Percentiles rank a stretch among this genome's conserved stretches.
Evolutionary conservation across 495 filamentous ascomycete genomes (phyloP).

Genomic region (Trichoderma erinaceum): DNA sequence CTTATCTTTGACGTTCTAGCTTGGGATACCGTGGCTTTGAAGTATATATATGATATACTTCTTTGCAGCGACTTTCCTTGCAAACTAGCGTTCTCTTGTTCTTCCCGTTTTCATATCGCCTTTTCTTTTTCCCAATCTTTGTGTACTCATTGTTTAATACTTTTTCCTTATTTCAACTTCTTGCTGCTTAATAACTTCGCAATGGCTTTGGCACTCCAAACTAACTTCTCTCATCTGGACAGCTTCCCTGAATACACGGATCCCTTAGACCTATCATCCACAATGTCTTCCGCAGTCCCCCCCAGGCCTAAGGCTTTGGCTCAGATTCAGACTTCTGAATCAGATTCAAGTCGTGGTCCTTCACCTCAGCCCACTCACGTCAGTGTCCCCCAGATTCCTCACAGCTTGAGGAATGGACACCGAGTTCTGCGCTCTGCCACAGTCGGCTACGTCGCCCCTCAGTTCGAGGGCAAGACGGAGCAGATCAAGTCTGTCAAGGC

Average conservation of each 20-base stretch:
- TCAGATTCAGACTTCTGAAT: slow-evolving; percentile 27
- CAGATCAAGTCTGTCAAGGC: slow-evolving; percentile 72
- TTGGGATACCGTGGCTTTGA: background rate
- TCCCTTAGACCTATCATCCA: slow-evolving; percentile 32
- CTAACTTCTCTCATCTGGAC: slow-evolving; percentile 34
- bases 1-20: background rate
- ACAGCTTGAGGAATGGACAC: slow-evolving; percentile 50
- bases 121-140: slow-evolving; percentile 11
- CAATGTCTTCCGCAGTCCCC: slow-evolving; percentile 25
- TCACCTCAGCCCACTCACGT: slow-evolving; percentile 91
- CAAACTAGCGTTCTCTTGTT: background rate
- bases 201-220: slow-evolving; percentile 32
- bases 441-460: slow-evolving; percentile 92
- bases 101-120: slow-evolving; percentile 3
- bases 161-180: too few relatives aligned
- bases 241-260: slow-evolving; percentile 29
- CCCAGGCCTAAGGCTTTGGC: slow-evolving; percentile 28
- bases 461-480: slow-evolving; percentile 87
- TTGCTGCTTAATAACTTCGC: background rate
- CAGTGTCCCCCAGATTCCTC: slow-evolving; percentile 60
- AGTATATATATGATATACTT: background rate
- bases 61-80: background rate
- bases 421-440: slow-evolving; percentile 77
- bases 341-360: slow-evolving; percentile 46
- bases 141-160: background rate